These are phyloP conservation scores for Fraxinus latifolia DNA, from an alignment of 305 asterid genomes.

Conservation along the genomic window DNA sequence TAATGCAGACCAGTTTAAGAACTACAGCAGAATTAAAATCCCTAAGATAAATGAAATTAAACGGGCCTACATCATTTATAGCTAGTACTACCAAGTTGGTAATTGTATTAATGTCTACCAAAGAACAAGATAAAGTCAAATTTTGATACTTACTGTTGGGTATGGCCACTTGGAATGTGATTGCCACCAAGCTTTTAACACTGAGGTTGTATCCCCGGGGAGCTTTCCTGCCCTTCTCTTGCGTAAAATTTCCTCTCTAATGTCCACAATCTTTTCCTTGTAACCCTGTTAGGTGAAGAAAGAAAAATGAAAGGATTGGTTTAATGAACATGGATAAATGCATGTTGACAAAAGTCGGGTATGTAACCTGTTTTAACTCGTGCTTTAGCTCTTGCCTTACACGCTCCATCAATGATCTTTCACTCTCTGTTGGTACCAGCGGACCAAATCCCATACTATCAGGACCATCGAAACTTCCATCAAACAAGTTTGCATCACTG, in stretches of 20 bases:
- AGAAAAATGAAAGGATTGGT: background rate
- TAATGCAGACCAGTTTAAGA: background rate
- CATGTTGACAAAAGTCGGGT: background rate
- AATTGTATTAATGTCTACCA: background rate
- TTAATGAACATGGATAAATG: background rate
- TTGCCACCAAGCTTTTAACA: slow-evolving; percentile 55
- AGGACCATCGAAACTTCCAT: slow-evolving; percentile 42
- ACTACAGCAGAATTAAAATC: background rate
- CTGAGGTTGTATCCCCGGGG: slow-evolving; percentile 59
- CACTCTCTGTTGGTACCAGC: slow-evolving; percentile 54
- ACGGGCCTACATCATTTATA: background rate
- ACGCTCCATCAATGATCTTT: slow-evolving; percentile 65
- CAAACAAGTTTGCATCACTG: slow-evolving; percentile 47
- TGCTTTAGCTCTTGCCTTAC: slow-evolving; percentile 66
- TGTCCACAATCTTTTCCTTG: slow-evolving; percentile 59
- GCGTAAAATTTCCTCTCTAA: slow-evolving; percentile 56
- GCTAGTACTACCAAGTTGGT: background rate
- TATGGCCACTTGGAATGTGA: slow-evolving; percentile 59
- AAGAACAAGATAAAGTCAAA: background rate
- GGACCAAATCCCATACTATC: slow-evolving; percentile 57
- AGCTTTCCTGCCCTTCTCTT: slow-evolving; percentile 64
- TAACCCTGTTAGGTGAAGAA: slow-evolving; percentile 37
- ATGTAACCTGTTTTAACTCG: slow-evolving; percentile 44
- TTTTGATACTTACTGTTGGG: slow-evolving; percentile 39
- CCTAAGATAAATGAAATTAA: background rate